phyloP scores from a whole-genome alignment of 2,329 filamentous ascomycete genomes.

The Hirsutella rhossiliensis region DNA sequence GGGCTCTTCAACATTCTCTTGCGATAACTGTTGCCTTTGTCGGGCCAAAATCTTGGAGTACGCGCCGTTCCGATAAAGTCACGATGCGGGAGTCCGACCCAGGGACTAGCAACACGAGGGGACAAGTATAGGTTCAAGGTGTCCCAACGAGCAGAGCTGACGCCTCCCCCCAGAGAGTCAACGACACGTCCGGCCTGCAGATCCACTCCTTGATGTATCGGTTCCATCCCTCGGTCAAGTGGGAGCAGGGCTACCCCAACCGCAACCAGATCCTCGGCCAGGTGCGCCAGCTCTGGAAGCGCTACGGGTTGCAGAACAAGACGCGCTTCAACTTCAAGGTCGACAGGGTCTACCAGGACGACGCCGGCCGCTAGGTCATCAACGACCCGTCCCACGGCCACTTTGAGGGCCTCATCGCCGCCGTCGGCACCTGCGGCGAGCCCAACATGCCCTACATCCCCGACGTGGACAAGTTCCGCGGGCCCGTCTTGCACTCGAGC shows the following conservation, averaged over 20 bases:
- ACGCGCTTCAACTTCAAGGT: slow-evolving; percentile 64
- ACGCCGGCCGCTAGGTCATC: slow-evolving; percentile 62
- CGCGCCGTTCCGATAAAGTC: no score
- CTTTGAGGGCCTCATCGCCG: slow-evolving; percentile 70
- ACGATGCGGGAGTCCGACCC: no score
- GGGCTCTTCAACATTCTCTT: no score
- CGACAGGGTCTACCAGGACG: slow-evolving; percentile 56
- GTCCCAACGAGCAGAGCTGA: no score
- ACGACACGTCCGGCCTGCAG: slow-evolving; percentile 71
- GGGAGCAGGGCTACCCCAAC: slow-evolving; percentile 65
- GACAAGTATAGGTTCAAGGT: no score
- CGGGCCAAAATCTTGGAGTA: no score
- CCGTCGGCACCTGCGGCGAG: slow-evolving; percentile 70
- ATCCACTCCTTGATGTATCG: slow-evolving; percentile 83
- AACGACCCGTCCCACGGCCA: slow-evolving; percentile 58
- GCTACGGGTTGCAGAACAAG: slow-evolving; percentile 56
- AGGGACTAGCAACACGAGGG: no score
- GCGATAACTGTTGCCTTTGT: no score
- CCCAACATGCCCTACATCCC: slow-evolving; percentile 60
- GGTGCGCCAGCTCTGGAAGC: slow-evolving; percentile 60
- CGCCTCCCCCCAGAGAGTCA: slow-evolving; percentile 47
- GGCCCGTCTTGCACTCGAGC: slow-evolving; percentile 63
- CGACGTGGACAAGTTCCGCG: slow-evolving; percentile 61
- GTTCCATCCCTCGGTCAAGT: slow-evolving; percentile 70
- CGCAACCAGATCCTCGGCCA: slow-evolving; percentile 64